phyloP scores from a whole-genome alignment of 2,329 filamentous ascomycete species.

The Aspergillus clavatus region DNA sequence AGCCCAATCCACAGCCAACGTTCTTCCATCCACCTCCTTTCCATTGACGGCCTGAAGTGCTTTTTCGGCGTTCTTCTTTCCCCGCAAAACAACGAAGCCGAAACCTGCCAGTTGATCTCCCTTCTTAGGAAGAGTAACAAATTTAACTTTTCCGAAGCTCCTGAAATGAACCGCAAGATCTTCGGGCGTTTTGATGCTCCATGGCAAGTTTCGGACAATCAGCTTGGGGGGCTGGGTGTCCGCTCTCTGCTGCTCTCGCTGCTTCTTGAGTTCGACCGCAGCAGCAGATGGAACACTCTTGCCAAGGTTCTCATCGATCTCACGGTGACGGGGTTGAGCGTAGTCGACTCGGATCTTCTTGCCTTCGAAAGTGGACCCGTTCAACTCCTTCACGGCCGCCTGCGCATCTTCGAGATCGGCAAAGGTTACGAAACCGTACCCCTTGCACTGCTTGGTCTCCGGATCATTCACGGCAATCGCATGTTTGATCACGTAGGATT shows the following conservation, averaged over 20 bases:
- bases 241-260: constrained; percentile 55
- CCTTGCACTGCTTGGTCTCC: constrained; percentile 78
- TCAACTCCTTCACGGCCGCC: constrained; percentile 73
- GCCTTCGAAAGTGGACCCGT: constrained; percentile 72
- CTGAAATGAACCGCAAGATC: constrained; percentile 75
- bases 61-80: constrained; percentile 84
- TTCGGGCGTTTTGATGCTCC: constrained; percentile 85
- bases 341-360: constrained; percentile 80
- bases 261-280: constrained; percentile 35
- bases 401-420: constrained; percentile 87
- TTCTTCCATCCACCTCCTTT: constrained; percentile 80
- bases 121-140: constrained; percentile 74
- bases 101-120: constrained; percentile 74
- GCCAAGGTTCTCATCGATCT: constrained; percentile 49
- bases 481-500: constrained; percentile 92
- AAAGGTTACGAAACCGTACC: constrained; percentile 96
- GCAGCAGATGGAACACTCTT: constrained; percentile 37
- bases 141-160: constrained; percentile 88
- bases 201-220: constrained; percentile 90
- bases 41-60: constrained; percentile 83
- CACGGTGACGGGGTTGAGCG: constrained; percentile 77
- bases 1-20: constrained; percentile 92
- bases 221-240: constrained; percentile 64
- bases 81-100: constrained; percentile 84
- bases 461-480: constrained; percentile 87